phyloP scores from a whole-genome alignment of 176 grass and related monocot genomes.

The Puccinellia tenuiflora region DNA sequence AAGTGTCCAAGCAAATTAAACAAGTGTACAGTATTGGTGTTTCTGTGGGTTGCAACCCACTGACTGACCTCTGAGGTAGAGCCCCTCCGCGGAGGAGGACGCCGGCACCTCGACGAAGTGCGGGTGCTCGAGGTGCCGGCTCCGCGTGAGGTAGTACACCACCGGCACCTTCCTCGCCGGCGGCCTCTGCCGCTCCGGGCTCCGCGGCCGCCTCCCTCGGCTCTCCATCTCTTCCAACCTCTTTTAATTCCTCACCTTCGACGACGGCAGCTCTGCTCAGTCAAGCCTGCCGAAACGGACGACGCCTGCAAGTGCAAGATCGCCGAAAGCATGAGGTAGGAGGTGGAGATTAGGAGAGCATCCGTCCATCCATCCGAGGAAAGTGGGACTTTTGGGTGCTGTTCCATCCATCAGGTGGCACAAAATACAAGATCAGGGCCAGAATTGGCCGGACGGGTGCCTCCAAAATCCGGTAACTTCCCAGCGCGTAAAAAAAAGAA shows the following conservation, averaged over 20 bases:
- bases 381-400: background rate
- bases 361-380: background rate
- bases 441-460: background rate
- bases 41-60: background rate
- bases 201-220: conserved; percentile 35
- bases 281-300: background rate
- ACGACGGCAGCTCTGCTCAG: background rate
- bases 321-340: conserved; percentile 1
- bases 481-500: conserved; percentile 1
- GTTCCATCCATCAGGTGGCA: conserved; percentile 11
- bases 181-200: conserved; percentile 32
- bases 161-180: conserved; percentile 59
- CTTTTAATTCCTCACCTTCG: background rate
- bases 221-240: conserved; percentile 20
- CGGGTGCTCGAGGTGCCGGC: conserved; percentile 93
- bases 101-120: conserved; percentile 95
- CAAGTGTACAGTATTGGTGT: no score
- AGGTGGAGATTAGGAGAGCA: background rate
- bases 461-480: conserved; percentile 12
- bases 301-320: background rate
- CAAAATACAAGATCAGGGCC: conserved; percentile 31
- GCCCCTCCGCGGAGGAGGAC: conserved; percentile 56
- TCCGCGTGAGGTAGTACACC: conserved; percentile 96
- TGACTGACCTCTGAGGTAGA: conserved; percentile 72
- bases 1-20: background rate